Evolutionary conservation across 2,329 filamentous ascomycete species (phyloP).

Genomic region (Lomentospora prolificans): DNA sequence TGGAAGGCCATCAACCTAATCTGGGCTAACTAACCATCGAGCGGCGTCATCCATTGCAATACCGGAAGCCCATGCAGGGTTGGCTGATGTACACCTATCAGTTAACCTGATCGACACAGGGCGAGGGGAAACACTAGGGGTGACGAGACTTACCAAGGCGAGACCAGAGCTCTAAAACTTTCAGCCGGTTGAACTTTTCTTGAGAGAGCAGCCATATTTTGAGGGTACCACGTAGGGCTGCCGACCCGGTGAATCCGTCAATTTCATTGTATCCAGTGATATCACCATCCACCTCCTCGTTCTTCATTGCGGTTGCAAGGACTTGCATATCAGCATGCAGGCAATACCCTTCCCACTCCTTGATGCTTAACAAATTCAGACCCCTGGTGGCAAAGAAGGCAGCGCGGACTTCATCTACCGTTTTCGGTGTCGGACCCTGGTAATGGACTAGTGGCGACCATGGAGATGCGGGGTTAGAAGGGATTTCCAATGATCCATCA

Average conservation of each 20-base stretch:
- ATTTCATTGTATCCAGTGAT: conserved; percentile 6
- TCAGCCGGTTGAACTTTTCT: conserved; percentile 6
- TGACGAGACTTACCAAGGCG: conserved; percentile 1
- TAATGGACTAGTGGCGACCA: background rate
- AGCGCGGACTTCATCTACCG: conserved; percentile 4
- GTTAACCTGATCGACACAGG: background rate
- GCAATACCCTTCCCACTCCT: conserved; percentile 6
- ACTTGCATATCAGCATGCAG: conserved; percentile 5
- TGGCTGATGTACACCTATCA: background rate
- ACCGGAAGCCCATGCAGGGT: conserved; percentile 4
- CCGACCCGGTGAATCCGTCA: conserved; percentile 1
- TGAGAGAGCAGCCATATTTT: conserved; percentile 8
- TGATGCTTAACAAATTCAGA: background rate
- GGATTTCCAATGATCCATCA: background rate
- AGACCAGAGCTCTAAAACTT: conserved; percentile 6
- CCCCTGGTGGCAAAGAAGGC: conserved; percentile 5
- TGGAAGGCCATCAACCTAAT: conserved; percentile 6
- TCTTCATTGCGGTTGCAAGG: background rate
- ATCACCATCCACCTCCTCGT: background rate
- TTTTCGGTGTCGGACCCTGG: conserved; percentile 1
- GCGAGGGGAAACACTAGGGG: background rate
- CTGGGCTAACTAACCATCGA: conserved; percentile 5
- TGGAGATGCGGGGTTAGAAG: background rate
- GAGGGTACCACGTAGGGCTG: conserved; percentile 2
- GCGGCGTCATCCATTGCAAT: conserved; percentile 2